Evolutionary conservation across 1,139 yeast genomes (phyloP), one percentile per base, ranked within the genome.

Genomic region (Debaryomycetaceae sp.): DNA sequence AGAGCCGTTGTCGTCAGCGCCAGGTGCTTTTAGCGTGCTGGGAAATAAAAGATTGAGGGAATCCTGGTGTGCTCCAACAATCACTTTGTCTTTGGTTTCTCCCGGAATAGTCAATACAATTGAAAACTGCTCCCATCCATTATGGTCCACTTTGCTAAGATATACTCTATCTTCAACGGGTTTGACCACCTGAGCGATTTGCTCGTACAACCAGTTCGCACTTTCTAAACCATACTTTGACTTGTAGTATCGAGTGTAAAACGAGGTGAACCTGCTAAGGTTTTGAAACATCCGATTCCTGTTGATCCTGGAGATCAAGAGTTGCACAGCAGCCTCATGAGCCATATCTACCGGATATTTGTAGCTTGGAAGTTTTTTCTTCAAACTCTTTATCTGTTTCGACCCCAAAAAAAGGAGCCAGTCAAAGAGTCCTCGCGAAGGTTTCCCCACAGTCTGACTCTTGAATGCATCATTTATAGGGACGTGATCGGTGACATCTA

Each of bases 1-100:
- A 4, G 92, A 81, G 1, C 96, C 96, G 59, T 91, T 88, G 55
- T 91, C 98, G 59, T 91, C 98, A 4, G 96, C 97, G 5, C 98
- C 98, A 1, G 98, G 98, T 0, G 97, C 89, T 35, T 79, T 74
- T 51, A 84, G 56, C 16, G 81, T 46, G 37, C 70, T 71, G n/a
- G 96, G 96, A 43, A 87, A 72, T 38, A 87, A 51, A 44, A 87
- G 68, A 57, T 88, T 89, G 46, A 81, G 75, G 2, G 96, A 85
- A 58, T 91, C 98, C 56, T 85, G 87, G 63, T 92, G 98, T 18
- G 96, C 85, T 0, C 97, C 97, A 22, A 91, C 78, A 15, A 91
- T 79, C 3, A 91, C 83, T 37, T 64, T 64, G 33, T 66, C 66
- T 8, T 53, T 47, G 8, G 52, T 51, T 36, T 57, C 43, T 11